A percentile compares a stretch with the other conserved stretches of the same genome.
These are phyloP conservation scores for Plasmodium relictum DNA, from an alignment of 169 alveolate genomes.

Conservation along the genomic window DNA sequence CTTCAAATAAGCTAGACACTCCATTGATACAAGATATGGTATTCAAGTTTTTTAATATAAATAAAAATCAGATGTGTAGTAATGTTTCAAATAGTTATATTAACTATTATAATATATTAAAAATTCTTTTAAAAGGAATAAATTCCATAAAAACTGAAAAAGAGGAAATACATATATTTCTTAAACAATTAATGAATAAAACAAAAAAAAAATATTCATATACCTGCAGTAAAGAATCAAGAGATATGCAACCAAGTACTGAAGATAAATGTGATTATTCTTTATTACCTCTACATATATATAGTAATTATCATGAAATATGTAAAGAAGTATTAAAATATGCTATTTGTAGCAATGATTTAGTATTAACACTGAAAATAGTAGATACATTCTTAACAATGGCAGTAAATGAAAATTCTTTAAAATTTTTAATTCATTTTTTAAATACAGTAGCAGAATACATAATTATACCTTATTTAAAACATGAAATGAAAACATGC, in stretches of 20 bases:
- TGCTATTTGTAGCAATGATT: constrained; percentile 59
- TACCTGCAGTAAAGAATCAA: constrained; percentile 21
- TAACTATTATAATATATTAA: constrained; percentile 49
- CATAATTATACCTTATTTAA: constrained; percentile 73
- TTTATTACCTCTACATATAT: constrained; percentile 47
- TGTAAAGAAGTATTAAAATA: constrained; percentile 72
- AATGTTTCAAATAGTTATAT: constrained; percentile 30
- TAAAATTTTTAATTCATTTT: constrained; percentile 59
- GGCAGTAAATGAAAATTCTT: constrained; percentile 65
- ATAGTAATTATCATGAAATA: constrained; percentile 42
- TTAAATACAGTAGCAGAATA: constrained; percentile 69
- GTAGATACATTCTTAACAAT: constrained; percentile 69
- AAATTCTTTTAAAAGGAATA: constrained; percentile 73
- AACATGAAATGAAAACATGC: constrained; percentile 25
- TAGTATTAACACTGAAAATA: constrained; percentile 44
- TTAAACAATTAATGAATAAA: constrained; percentile 40
- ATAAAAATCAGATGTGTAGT: constrained; percentile 10
- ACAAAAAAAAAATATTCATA: constrained; percentile 19
- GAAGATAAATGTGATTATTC: constrained; percentile 16
- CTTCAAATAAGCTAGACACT: constrained; percentile 33
- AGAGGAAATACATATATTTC: constrained; percentile 60
- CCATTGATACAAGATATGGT: constrained; percentile 62
- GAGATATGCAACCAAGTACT: constrained; percentile 3
- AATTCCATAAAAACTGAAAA: constrained; percentile 53
- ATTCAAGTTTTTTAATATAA: constrained; percentile 59